A percentile compares a stretch with the other conserved stretches of the same genome.
Evolutionary conservation across 129 eudicot genomes (phyloP).

Genomic region (Pulicaria dysenterica): DNA sequence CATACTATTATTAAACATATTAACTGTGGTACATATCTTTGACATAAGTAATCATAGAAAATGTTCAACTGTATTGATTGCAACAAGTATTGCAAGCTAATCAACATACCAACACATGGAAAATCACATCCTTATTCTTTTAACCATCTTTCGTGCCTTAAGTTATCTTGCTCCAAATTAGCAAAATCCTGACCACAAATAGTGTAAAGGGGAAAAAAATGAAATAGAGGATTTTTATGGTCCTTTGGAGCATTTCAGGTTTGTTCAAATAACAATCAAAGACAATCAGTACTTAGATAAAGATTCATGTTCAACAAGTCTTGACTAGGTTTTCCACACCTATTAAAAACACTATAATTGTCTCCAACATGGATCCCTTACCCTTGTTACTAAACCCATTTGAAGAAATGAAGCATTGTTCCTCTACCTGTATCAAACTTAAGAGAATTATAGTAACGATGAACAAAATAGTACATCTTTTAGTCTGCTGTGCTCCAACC

Average conservation of each 20-base stretch:
- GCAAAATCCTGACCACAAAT: not conserved
- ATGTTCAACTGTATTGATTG: constrained; percentile 7
- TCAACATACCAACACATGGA: constrained; percentile 3
- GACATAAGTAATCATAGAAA: not conserved
- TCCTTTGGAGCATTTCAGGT: not conserved
- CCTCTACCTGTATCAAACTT: not conserved
- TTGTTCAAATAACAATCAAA: not conserved
- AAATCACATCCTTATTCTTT: constrained; percentile 4
- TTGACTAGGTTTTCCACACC: not conserved
- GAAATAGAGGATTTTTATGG: not conserved
- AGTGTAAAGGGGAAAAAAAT: no score
- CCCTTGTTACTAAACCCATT: not conserved
- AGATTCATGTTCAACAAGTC: not conserved
- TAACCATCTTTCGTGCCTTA: not conserved
- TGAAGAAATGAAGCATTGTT: not conserved
- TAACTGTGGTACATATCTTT: not conserved
- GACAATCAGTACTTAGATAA: constrained; percentile 18
- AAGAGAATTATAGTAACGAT: not conserved
- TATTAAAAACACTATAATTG: not conserved
- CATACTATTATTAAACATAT: not conserved
- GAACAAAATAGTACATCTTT: not conserved
- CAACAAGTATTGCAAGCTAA: not conserved
- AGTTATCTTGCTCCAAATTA: not conserved
- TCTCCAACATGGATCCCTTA: constrained; percentile 1
- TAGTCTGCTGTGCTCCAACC: not conserved